These are phyloP conservation scores for Penicillium sumatraense DNA, from an alignment of 2,329 filamentous ascomycete species.

Conservation along the genomic window DNA sequence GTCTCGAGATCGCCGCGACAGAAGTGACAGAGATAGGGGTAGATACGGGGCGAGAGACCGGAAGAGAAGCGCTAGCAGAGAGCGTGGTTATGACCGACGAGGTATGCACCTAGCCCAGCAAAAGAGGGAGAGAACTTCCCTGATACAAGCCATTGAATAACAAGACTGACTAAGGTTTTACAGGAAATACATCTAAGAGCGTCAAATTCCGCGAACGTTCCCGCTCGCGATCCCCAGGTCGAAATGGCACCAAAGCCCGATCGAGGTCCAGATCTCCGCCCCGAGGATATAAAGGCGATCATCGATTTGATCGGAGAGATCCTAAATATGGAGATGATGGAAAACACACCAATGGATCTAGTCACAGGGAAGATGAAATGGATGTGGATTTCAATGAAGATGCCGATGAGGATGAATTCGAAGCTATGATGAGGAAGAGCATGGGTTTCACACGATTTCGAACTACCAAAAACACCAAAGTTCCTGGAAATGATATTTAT, in stretches of 20 bases:
- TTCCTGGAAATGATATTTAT: constrained; percentile 83
- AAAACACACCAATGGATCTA: constrained; percentile 19
- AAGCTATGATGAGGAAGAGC: constrained; percentile 76
- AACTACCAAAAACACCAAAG: constrained; percentile 85
- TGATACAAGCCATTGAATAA: background rate
- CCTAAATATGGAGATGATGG: constrained; percentile 25
- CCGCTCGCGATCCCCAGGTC: constrained; percentile 36
- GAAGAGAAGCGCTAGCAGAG: constrained; percentile 44
- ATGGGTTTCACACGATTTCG: constrained; percentile 91
- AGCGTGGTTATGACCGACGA: constrained; percentile 44
- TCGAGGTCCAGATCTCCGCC: constrained; percentile 39
- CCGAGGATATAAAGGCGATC: constrained; percentile 39
- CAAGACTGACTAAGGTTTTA: background rate
- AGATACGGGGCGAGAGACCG: constrained; percentile 44
- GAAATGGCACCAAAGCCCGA: constrained; percentile 42
- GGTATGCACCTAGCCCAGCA: constrained; percentile 34
- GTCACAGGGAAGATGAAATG: constrained; percentile 39
- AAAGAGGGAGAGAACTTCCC: background rate
- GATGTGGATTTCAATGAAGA: constrained; percentile 53
- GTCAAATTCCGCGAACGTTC: constrained; percentile 43
- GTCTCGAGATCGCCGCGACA: constrained; percentile 47
- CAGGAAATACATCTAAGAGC: constrained; percentile 36
- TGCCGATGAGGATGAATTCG: constrained; percentile 65
- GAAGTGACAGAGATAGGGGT: constrained; percentile 41
- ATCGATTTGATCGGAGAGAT: constrained; percentile 37